Evolutionary conservation across 2,329 filamentous ascomycete species (phyloP).

Genomic region (Fusarium robinianum): DNA sequence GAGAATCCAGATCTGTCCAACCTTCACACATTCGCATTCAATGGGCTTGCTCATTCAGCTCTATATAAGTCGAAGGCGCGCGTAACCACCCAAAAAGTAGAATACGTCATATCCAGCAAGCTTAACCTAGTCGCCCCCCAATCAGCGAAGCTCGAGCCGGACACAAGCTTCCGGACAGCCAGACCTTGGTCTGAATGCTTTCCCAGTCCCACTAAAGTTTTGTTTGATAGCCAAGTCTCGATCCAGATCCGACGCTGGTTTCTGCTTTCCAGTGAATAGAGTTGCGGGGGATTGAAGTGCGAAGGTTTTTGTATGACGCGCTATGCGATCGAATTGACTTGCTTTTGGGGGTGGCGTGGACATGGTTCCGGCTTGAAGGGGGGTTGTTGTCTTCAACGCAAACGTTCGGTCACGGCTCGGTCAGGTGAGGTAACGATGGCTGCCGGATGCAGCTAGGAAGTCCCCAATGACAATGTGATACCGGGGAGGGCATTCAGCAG

Average conservation of each 20-base stretch:
- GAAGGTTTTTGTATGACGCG: conserved; percentile 6
- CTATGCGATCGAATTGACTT: neutral
- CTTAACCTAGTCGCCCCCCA: conserved; percentile 17
- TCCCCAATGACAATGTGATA: too few relatives aligned
- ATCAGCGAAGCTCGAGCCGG: conserved; percentile 18
- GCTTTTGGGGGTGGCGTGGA: too few relatives aligned
- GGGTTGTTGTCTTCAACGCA: too few relatives aligned
- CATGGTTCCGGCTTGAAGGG: too few relatives aligned
- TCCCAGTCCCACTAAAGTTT: conserved; percentile 2
- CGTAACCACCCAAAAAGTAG: conserved; percentile 29
- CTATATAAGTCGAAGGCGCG: conserved; percentile 21
- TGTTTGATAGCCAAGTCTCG: neutral
- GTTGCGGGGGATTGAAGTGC: conserved; percentile 6
- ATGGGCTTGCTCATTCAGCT: neutral
- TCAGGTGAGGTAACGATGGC: too few relatives aligned
- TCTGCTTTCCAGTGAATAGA: conserved; percentile 4
- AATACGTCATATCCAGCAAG: conserved; percentile 33
- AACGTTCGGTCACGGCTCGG: too few relatives aligned
- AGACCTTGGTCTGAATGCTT: conserved; percentile 10
- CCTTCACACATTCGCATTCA: conserved; percentile 1
- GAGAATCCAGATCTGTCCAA: conserved; percentile 3
- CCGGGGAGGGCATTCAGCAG: too few relatives aligned
- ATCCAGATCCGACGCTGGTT: conserved; percentile 1
- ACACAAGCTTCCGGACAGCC: conserved; percentile 28
- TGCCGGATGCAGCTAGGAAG: too few relatives aligned